Conservation (phyloP, 1,284 basidiomycete genomes). For the Macrocybe sp. region DNA sequence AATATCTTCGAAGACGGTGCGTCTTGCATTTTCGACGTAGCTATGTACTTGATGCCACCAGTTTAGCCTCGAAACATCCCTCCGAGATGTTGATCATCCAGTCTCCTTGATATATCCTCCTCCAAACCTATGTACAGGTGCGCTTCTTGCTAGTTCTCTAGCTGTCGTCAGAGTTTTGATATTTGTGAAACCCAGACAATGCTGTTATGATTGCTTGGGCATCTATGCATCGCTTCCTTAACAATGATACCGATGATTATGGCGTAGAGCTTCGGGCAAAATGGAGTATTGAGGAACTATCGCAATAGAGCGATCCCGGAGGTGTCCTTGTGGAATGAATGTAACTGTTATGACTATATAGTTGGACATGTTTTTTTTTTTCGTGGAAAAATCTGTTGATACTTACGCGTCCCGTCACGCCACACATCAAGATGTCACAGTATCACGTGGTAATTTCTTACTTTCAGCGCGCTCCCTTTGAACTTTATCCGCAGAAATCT, state of each 20-base stretch:
- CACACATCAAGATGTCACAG: too few species aligned
- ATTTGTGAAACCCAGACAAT: slow-evolving; percentile 57
- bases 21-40: slow-evolving; percentile 10
- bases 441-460: background rate
- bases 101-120: slow-evolving; percentile 65
- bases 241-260: slow-evolving; percentile 61
- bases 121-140: slow-evolving; percentile 77
- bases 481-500: background rate
- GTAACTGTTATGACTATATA: background rate
- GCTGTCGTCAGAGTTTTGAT: background rate
- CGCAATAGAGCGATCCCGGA: background rate
- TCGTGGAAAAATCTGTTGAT: background rate
- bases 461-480: background rate
- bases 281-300: slow-evolving; percentile 67
- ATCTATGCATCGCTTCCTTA: slow-evolving; percentile 76
- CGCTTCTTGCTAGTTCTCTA: slow-evolving; percentile 4
- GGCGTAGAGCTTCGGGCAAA: slow-evolving; percentile 51
- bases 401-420: too few species aligned
- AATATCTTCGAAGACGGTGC: slow-evolving; percentile 60
- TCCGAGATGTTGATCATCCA: slow-evolving; percentile 15
- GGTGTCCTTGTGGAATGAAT: background rate
- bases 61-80: slow-evolving; percentile 10
- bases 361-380: background rate
- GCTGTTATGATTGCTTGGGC: slow-evolving; percentile 95
- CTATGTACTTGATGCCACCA: background rate